A percentile compares a stretch with the other conserved stretches of the same genome.
Conservation (phyloP, 1,284 basidiomycete species). For the Malassezia japonica region DNA sequence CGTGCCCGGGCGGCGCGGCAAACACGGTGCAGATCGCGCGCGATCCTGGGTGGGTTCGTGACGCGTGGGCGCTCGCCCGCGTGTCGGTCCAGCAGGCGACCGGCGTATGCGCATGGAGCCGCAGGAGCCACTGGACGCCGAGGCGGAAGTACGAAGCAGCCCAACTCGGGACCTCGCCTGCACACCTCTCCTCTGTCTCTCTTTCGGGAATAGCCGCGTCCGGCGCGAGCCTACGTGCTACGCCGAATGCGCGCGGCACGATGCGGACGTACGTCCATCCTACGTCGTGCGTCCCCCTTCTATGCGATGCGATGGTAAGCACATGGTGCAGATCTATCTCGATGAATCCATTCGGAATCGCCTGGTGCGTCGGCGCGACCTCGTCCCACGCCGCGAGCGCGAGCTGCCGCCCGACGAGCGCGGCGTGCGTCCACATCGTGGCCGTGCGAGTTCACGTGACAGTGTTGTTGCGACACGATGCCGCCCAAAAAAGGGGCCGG, state of each 20-base stretch:
- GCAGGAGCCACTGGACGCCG: constrained; percentile 6
- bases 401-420: background rate
- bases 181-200: too few species aligned
- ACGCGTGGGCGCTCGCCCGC: background rate
- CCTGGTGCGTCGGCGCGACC: background rate
- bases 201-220: background rate
- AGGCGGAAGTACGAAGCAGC: background rate
- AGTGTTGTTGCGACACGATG: constrained; percentile 4
- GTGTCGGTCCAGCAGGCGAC: constrained; percentile 4
- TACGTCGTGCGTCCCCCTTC: background rate
- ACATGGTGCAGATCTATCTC: background rate
- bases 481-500: constrained; percentile 11
- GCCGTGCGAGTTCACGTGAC: background rate
- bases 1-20: background rate
- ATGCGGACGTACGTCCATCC: background rate
- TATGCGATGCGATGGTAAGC: too few species aligned
- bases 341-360: background rate
- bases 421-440: background rate
- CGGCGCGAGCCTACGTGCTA: background rate
- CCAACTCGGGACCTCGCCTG: background rate
- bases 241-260: background rate
- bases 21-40: constrained; percentile 4
- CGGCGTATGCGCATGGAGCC: constrained; percentile 13
- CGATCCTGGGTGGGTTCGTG: background rate
- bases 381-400: background rate